Base-by-base conservation (phyloP, 106 monocot genomes). In the Dioscorea zingiberensis region DNA sequence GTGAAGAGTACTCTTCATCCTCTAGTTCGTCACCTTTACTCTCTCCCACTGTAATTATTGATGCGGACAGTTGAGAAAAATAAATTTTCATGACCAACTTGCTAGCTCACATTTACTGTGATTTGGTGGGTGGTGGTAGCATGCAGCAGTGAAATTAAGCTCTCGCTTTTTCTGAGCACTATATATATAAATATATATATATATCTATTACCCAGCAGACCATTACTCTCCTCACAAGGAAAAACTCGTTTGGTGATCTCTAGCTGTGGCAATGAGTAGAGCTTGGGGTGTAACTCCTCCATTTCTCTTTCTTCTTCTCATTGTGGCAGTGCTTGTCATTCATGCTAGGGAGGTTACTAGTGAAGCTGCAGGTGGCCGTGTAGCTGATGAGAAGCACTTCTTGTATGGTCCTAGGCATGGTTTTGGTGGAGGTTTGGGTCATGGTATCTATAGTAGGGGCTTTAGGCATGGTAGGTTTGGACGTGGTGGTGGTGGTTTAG, bases 401-500 rank as follows among this genome's bases (percentile, higher is more conserved):
- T 49, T 65, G 3, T 48, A 16, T 65, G 65, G 65, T 17, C 65
- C 26, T 11, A 47, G 49, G 17, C 48, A 49, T 49, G 49, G 48
- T 3, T 26, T 44, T 65, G 65, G 65, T 11, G 65, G 65, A 7
- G 65, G 65, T 27, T 26, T 65, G 65, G 65, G 65, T n/a, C 48
- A 65, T 49, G 65, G 65, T 2, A 49, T 49, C 6, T 65, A 65
- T 18, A 49, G 25, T 11, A 65, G 27, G 9, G 48, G 65, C 15
- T 65, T 65, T 18, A 65, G 65, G 48, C 65, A 65, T 65, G 25
- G 44, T 4, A 3, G 57, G 25, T 26, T 62, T 62, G 62, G 62
- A 21, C n/a, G 21, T 1, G 44, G 44, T 62, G 62, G 62, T 13
- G 62, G 62, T 60, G 60, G 60, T 18, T 27, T 27, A 13, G 62